Evolutionary conservation across 2,329 filamentous ascomycete genomes (phyloP).

Genomic region (Colletotrichum viniferum): DNA sequence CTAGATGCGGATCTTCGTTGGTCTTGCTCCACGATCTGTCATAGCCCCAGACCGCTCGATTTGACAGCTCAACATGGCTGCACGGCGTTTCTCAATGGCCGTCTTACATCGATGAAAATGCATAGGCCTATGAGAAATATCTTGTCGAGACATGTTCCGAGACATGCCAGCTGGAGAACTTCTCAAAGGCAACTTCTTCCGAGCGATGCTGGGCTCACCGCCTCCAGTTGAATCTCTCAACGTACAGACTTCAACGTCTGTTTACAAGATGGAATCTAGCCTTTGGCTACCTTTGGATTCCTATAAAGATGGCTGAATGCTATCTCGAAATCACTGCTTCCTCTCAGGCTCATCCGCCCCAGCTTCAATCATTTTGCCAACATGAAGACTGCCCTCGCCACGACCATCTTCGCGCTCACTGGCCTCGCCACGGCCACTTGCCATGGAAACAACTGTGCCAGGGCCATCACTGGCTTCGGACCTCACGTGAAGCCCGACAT

Average conservation of each 20-base stretch:
- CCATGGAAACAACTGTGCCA: conserved; percentile 15
- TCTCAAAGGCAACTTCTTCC: neutral
- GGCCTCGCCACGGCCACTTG: conserved; percentile 32
- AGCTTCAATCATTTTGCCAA: neutral
- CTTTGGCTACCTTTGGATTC: neutral
- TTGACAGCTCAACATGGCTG: neutral
- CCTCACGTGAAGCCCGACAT: neutral
- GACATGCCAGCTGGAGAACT: neutral
- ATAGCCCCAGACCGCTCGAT: neutral
- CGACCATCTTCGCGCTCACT: conserved; percentile 37
- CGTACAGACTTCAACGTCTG: neutral
- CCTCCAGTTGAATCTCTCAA: neutral
- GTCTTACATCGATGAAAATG: neutral
- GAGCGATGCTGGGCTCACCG: neutral
- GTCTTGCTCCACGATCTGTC: neutral
- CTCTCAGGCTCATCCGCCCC: neutral
- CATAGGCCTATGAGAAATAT: neutral
- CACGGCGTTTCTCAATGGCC: neutral
- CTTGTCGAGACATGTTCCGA: neutral
- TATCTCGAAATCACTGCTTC: neutral
- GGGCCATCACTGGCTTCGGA: conserved; percentile 8
- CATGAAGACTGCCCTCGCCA: conserved; percentile 38
- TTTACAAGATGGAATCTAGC: neutral
- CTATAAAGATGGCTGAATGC: neutral
- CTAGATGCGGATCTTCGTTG: neutral